Evolutionary conservation across 352 stramenopile genomes (phyloP).

Genomic region (Phytopythium helicoides): DNA sequence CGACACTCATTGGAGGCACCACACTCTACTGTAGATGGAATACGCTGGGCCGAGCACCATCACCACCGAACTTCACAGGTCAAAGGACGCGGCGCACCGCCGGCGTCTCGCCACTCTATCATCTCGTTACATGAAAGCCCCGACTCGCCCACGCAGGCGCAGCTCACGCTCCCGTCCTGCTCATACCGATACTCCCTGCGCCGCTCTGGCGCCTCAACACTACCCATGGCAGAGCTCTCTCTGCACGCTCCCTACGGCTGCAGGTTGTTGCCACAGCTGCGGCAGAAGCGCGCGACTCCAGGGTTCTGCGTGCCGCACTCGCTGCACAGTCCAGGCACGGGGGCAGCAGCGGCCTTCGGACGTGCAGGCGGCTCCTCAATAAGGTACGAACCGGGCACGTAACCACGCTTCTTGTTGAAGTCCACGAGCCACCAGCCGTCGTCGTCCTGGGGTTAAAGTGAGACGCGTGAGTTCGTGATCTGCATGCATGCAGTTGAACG

Average conservation of each 20-base stretch:
- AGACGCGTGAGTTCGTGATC: neutral
- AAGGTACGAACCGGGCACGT: conserved; percentile 81
- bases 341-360: conserved; percentile 29
- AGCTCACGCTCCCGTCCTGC: too few species aligned
- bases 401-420: conserved; percentile 61
- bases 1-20: too few species aligned
- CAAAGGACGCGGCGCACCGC: too few species aligned
- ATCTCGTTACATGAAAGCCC: too few species aligned
- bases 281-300: conserved; percentile 71
- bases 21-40: too few species aligned
- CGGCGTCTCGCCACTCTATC: too few species aligned
- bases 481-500: neutral
- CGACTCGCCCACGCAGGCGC: too few species aligned
- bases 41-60: too few species aligned
- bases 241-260: conserved; percentile 33
- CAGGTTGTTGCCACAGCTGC: conserved; percentile 75
- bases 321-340: conserved; percentile 57
- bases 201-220: conserved; percentile 2
- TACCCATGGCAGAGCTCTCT: neutral
- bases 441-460: conserved; percentile 37
- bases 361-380: conserved; percentile 63
- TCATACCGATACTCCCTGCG: neutral
- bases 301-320: conserved; percentile 75
- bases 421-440: conserved; percentile 86
- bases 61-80: too few species aligned